Evolutionary conservation across 2,329 filamentous ascomycete species (phyloP), one percentile per base, ranked within the genome.

Genomic region (Pseudopithomyces chartarum): DNA sequence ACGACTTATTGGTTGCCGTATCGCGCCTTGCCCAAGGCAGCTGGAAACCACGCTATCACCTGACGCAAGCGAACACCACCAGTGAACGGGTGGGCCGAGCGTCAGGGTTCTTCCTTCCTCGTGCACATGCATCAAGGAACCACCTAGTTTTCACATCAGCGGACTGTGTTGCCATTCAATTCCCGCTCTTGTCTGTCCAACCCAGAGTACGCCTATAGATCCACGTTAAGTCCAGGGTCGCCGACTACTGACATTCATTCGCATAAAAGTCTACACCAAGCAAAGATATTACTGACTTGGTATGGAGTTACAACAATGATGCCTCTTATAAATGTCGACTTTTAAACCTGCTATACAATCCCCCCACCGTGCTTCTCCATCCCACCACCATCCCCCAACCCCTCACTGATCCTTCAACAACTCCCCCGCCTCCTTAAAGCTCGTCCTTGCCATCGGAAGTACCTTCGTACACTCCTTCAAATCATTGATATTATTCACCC

Each of bases 381-480:
- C 34, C 3, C 15, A 36, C 15, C 15, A n/a, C 11, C 15, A 13
- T 36, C 11, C 34, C 15, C 5, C 40, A 43, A 29, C 5, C 40
- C 6, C 5, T 36, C 34, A 54, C 33, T 59, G 47, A 50, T 59
- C 54, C 22, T 19, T 58, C 32, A 60, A 39, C 34, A 61, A 53
- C 33, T 62, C 54, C 1, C 56, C 55, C 13, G 64, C 60, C 11
- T 38, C 54, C 52, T 45, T 52, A 42, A 67, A 66, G 1, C 15
- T 36, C 17, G 49, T 49, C 12, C 26, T 55, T 12, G 56, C 45
- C 19, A 13, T 56, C 0, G 71, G 82, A 17, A 84, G 69, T 3
- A 80, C 80, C 63, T 80, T 79, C 12, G 80, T 82, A 74, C 82
- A 85, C 60, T 85, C 82, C 2, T 76, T 80, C 49, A 85, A 67